Evolutionary conservation across 768 basidiomycete genomes (phyloP).

Genomic region (Hypsizygus marmoreus): DNA sequence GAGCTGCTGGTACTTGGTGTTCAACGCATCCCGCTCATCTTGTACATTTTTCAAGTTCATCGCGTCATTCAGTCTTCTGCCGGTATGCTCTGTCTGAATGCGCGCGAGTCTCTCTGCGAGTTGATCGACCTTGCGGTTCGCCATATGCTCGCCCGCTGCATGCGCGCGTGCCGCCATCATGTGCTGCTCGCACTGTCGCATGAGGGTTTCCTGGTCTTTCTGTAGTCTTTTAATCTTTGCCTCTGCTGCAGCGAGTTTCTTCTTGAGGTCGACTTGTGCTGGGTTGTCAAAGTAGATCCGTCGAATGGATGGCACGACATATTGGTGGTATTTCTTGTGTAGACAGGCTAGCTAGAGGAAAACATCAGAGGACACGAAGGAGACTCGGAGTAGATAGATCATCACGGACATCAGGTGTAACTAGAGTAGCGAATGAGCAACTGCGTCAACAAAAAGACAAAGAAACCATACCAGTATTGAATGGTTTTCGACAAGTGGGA

Average conservation of each 20-base stretch:
- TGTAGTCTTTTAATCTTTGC: slow-evolving; percentile 38
- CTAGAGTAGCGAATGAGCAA: slow-evolving; percentile 25
- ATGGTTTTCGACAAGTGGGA: slow-evolving; percentile 59
- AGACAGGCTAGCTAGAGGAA: slow-evolving; percentile 32
- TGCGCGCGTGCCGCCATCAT: slow-evolving; percentile 34
- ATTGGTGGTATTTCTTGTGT: slow-evolving; percentile 51
- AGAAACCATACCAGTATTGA: slow-evolving; percentile 47
- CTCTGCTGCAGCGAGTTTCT: slow-evolving; percentile 38
- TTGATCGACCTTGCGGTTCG: slow-evolving; percentile 23
- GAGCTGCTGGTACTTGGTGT: slow-evolving; percentile 21
- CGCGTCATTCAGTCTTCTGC: slow-evolving; percentile 20
- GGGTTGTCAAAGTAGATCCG: slow-evolving; percentile 49
- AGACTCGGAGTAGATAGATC: neutral
- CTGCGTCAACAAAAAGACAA: neutral
- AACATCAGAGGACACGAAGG: neutral
- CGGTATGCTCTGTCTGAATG: neutral
- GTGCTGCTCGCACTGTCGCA: slow-evolving; percentile 44
- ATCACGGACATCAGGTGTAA: slow-evolving; percentile 42
- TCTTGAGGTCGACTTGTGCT: slow-evolving; percentile 24
- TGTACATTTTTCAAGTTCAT: slow-evolving; percentile 12
- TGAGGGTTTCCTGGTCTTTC: slow-evolving; percentile 43
- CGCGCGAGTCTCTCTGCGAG: slow-evolving; percentile 8
- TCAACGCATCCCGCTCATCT: slow-evolving; percentile 13
- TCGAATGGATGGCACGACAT: slow-evolving; percentile 45
- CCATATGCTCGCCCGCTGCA: slow-evolving; percentile 27